Percentiles rank a stretch among this genome's conserved stretches.
Conservation (phyloP, 495 filamentous ascomycete species). For the Neurospora africana region DNA sequence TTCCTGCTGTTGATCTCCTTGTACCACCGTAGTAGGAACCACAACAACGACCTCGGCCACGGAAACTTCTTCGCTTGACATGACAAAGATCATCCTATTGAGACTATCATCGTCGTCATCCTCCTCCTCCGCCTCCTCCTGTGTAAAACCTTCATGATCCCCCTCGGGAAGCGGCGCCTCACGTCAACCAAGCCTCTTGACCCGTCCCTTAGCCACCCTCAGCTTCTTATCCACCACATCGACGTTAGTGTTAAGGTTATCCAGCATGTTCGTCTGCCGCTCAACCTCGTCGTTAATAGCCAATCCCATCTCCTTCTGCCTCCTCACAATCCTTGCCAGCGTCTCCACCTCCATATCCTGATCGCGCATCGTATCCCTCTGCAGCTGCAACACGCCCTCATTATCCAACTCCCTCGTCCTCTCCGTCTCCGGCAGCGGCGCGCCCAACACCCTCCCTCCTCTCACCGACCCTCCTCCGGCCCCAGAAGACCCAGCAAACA, state of each 20-base stretch:
- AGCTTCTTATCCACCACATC: constrained; percentile 67
- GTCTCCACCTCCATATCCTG: constrained; percentile 76
- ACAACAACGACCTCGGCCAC: not conserved
- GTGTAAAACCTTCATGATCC: not conserved
- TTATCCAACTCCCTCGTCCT: constrained; percentile 86
- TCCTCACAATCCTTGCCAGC: constrained; percentile 61
- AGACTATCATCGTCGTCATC: not conserved
- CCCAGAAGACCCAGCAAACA: constrained; percentile 17
- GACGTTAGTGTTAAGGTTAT: constrained; percentile 63
- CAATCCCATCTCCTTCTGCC: constrained; percentile 78
- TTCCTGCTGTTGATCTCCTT: not conserved
- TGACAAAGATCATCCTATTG: not conserved
- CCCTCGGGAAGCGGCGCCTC: constrained; percentile 10
- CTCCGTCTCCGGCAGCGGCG: constrained; percentile 69
- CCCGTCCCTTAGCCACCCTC: constrained; percentile 67
- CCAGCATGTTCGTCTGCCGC: constrained; percentile 73
- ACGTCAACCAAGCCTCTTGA: constrained; percentile 52
- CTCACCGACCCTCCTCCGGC: constrained; percentile 1
- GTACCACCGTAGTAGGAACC: not conserved
- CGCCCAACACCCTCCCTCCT: constrained; percentile 66
- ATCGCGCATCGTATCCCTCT: constrained; percentile 70
- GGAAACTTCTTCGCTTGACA: not conserved
- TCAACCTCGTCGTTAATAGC: constrained; percentile 78
- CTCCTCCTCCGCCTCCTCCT: not conserved
- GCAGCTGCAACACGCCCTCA: constrained; percentile 73